Percentiles rank a stretch among this genome's conserved stretches.
Evolutionary conservation across 2,329 filamentous ascomycete species (phyloP).

Genomic region (Pseudogymnoascus sp.): DNA sequence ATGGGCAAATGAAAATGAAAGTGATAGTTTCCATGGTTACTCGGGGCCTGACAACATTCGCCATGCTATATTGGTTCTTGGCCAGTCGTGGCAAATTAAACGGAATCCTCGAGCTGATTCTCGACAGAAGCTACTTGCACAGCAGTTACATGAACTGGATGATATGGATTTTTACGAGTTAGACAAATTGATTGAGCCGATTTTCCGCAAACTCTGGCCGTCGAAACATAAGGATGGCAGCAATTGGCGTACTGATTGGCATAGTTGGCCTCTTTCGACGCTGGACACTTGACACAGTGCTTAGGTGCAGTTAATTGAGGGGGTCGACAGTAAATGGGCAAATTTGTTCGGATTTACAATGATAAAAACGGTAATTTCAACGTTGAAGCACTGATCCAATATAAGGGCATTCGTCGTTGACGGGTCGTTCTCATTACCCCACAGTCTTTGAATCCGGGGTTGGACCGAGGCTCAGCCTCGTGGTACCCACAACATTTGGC

Average conservation of each 20-base stretch:
- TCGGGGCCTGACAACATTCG: neutral
- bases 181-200: neutral
- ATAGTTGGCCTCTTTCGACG: neutral
- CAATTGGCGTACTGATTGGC: neutral
- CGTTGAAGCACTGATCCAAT: neutral
- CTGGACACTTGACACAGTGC: neutral
- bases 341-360: no score
- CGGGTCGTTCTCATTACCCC: neutral
- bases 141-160: neutral
- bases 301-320: neutral
- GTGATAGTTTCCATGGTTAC: no score
- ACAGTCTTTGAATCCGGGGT: neutral
- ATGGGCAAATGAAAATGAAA: neutral
- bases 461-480: neutral
- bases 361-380: no score
- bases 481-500: neutral
- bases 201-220: neutral
- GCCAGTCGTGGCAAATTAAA: slow-evolving; percentile 6
- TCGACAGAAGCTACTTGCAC: slow-evolving; percentile 8
- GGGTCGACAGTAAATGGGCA: neutral
- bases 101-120: slow-evolving; percentile 12
- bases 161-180: no score
- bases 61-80: neutral
- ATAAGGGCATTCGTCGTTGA: neutral
- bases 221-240: neutral